Evolutionary conservation across 2,329 filamentous ascomycete genomes (phyloP), one percentile per base, ranked within the genome.

Genomic region (Trichoderma simmonsii): DNA sequence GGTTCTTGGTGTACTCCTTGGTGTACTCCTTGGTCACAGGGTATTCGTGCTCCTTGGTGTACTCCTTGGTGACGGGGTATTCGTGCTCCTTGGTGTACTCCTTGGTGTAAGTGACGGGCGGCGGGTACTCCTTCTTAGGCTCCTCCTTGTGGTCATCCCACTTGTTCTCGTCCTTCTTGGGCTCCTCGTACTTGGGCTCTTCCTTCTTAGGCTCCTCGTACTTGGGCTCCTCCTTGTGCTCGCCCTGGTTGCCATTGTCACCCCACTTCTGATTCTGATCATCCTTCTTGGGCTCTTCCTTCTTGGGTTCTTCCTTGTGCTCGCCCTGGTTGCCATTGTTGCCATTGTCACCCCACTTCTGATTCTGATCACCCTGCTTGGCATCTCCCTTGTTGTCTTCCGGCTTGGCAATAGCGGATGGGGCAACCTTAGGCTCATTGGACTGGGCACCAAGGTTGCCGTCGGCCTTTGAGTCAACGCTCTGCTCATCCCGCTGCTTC

Each of bases 401-500:
- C 18, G 18, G 4, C 57, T 60, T 60, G 57, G 32, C 56, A 24
- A 54, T 21, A 4, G n/a, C 12, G 48, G n/a, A 14, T 24, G 48
- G 48, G 21, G 12, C 48, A 59, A 39, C 6, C 26, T 32, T 34
- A 11, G 59, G 59, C 14, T 39, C 14, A 26, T 36, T 15, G 32
- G 24, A 21, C 39, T 66, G 30, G 30, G 54, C 12, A 11, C 24
- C 48, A 32, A 32, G 18, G n/a, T 66, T 51, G 43, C 32, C 28
- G 15, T 66, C 48, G 39, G 36, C 24, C 26, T 51, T 69, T 66
- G 32, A 21, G 11, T 54, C 48, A 24, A 54, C 21, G 48, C n/a
- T 21, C 21, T 54, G n/a, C n/a, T 54, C 48, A 54, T 54, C 48
- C 48, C 48, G 48, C 48, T 70, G 65, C 30, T 70, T 76, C 74